Conservation (phyloP, 257 asterid species). For the Salvia splendens region DNA sequence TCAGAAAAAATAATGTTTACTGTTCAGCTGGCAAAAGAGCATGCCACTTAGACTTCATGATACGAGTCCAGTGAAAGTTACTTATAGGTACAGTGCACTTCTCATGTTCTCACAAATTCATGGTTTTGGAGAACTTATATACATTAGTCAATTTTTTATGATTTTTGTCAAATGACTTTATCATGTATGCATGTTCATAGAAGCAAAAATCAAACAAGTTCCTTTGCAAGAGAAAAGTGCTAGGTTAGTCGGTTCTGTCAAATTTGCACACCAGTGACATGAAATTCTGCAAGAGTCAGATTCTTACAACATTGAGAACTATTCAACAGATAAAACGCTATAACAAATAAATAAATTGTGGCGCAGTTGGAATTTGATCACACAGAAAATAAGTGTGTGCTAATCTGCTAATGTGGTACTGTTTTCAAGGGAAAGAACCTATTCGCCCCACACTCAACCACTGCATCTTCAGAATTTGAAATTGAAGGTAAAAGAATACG, state of each 20-base stretch:
- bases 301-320: slow-evolving; percentile 20
- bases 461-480: slow-evolving; percentile 27
- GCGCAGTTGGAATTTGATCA: background rate
- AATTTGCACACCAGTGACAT: slow-evolving; percentile 9
- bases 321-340: slow-evolving; percentile 18
- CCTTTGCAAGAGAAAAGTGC: slow-evolving; percentile 18
- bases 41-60: background rate
- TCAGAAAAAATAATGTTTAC: slow-evolving; percentile 1
- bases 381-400: slow-evolving; percentile 6
- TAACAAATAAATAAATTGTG: background rate
- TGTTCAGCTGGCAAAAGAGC: slow-evolving; percentile 14
- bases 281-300: slow-evolving; percentile 17
- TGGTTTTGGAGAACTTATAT: slow-evolving; percentile 2
- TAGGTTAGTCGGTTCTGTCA: slow-evolving; percentile 1
- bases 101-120: background rate
- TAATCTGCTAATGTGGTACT: background rate
- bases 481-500: slow-evolving; percentile 4
- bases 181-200: slow-evolving; percentile 23
- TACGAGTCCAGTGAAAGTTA: too few species aligned
- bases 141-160: background rate
- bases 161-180: slow-evolving; percentile 1
- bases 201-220: slow-evolving; percentile 10
- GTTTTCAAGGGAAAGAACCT: slow-evolving; percentile 3
- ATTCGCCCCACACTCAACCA: slow-evolving; percentile 8
- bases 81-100: too few species aligned